Conservation (phyloP, 2,329 filamentous ascomycete species). For the Arthrobotrys sinensis region DNA sequence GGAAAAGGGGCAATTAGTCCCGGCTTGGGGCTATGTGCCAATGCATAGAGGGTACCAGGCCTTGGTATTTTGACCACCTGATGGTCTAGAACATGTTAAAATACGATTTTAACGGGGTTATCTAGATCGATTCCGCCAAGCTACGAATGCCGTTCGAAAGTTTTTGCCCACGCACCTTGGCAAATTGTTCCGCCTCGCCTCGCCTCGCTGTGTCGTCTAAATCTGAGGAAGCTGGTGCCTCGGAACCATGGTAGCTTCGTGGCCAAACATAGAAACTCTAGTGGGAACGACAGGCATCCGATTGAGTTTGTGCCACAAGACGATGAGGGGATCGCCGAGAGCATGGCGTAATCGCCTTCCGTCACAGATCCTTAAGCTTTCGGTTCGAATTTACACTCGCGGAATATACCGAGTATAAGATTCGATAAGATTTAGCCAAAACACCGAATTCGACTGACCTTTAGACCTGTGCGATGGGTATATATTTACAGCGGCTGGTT, state of each 20-base stretch:
- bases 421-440: constrained; percentile 3
- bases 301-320: constrained; percentile 1
- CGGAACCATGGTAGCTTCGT: background rate
- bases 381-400: background rate
- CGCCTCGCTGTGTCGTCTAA: background rate
- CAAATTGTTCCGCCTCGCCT: background rate
- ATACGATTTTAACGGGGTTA: background rate
- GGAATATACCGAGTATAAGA: background rate
- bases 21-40: no score
- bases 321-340: background rate
- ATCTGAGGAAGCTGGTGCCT: background rate
- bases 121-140: background rate
- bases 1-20: no score
- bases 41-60: no score
- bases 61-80: background rate
- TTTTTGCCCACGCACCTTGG: background rate
- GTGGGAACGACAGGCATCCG: background rate
- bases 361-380: background rate
- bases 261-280: background rate
- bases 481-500: no score
- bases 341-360: background rate
- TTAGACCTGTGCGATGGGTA: no score
- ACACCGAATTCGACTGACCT: background rate
- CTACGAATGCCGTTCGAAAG: background rate
- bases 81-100: background rate